Base-by-base conservation (phyloP, 345 rosid genomes). In the Dipteronia sinensis region DNA sequence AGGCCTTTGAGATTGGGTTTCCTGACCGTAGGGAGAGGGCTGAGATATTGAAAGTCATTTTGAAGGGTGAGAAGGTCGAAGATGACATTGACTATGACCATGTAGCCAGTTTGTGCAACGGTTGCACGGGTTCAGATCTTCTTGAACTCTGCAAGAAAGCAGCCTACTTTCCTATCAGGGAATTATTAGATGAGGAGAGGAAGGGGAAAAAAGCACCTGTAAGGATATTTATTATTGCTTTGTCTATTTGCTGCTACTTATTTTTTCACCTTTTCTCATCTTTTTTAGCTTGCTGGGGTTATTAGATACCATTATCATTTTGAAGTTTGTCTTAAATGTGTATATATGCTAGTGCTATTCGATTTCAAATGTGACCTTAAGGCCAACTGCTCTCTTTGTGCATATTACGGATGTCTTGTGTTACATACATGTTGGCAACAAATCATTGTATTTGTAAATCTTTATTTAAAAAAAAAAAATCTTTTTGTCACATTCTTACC, bases 131-230 rank as follows among this genome's bases (percentile, higher is more conserved):
- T 61, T 96, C 99, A 40, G 97, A 96, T 84, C 92, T 96, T 69
- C 93, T 96, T 59, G 98, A 96, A 77, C 94, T 92, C 58, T 96
- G 99, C 89, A 96, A 96, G 87, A 94, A 94, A 78, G 98, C 98
- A 0, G 99, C 98, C 16, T 96, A 94, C 88, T 91, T 87, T 75
- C 89, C 98, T 63, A 86, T 96, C 67, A 90, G 97, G 84, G 98
- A 96, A 63, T 81, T 94, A 49, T 74, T 96, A 68, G 93, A 92
- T 46, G 88, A 89, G 80, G 99, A 96, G 87, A 90, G 87, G 81
- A 90, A 88, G n/a, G 99, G 99, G 65, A 92, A 80, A 78, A 77
- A 62, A 38, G 78, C 83, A 67, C 74, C 77, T 53, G 99, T 96
- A 77, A 88, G 98, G 84, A 69, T 78, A 44, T 70, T 58, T 7